Base-by-base conservation (phyloP, 129 eudicot genomes). In the Helianthus tuberosus region DNA sequence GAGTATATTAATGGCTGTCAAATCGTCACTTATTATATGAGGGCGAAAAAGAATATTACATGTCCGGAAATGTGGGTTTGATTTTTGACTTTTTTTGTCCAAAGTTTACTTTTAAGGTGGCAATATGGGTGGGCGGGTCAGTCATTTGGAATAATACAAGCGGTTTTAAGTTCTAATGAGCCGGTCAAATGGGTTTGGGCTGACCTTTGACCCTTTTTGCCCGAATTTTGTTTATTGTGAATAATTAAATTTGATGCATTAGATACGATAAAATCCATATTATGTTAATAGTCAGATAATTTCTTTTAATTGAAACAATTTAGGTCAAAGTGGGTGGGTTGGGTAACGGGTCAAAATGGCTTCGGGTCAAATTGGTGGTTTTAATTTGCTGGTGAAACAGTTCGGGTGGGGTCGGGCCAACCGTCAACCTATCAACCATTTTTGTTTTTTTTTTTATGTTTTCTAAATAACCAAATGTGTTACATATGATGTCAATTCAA, bases 1-100 rank as follows among this genome's bases (percentile, higher is more conserved):
- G 78, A 95, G 99, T 77, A 95, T 95, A 75, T 64, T 95, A 49
- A 46, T 95, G 70, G 99, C 99, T 53, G 84, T 91, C 41, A 95
- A 95, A 81, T 79, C 97, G 48, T 91, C 99, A 80, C 97, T 61
- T 97, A 95, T 70, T 95, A 89, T 79, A 95, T 95, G 99, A 89
- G 85, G 88, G 86, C 90, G 25, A 86, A 67, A 78, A 91, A 81
- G 80, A 95, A 92, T 25, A 91, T 89, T 50, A 86, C 88, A 73
- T 68, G 66, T 39, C 99, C 97, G 9, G 99, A 95, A 75, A 91
- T 95, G 99, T 95, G 48, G 60, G 97, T 85, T 78, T 66, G 48
- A 67, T 64, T 38, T 20, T 20, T 20, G 23, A 20, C 0, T 0
- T 60, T 11, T 58, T 20, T 77, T 32, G 16, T 16, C 25, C 54